A percentile compares a stretch with the other conserved stretches of the same genome.
phyloP scores from a whole-genome alignment of 805 yeast genomes.

The Kodamaea hsintzibuensis region DNA sequence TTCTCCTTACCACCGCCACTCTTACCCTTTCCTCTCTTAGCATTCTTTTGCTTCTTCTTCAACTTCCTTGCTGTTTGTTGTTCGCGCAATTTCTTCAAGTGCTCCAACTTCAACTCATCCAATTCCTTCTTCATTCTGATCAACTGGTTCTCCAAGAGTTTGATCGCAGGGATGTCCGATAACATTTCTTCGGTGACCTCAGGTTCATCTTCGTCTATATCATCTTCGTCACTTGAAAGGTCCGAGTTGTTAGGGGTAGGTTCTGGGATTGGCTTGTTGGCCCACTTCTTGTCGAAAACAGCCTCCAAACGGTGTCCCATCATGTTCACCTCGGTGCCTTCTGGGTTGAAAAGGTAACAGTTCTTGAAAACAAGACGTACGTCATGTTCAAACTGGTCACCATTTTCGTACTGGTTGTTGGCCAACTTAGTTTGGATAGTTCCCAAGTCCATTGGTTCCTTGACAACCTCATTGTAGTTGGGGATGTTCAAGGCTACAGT shows the following conservation, averaged over 20 bases:
- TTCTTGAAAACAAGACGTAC: constrained; percentile 80
- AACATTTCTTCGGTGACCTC: constrained; percentile 54
- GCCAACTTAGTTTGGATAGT: constrained; percentile 78
- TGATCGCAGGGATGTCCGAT: constrained; percentile 86
- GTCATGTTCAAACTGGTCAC: constrained; percentile 84
- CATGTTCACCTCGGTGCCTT: constrained; percentile 92
- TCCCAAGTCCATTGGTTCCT: constrained; percentile 93
- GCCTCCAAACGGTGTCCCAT: constrained; percentile 93
- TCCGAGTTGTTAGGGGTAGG: constrained; percentile 66
- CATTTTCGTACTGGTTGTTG: constrained; percentile 85
- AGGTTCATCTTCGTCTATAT: constrained; percentile 54
- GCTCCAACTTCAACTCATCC: constrained; percentile 77
- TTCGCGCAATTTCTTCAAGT: constrained; percentile 63
- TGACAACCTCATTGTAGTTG: constrained; percentile 79
- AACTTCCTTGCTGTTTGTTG: constrained; percentile 57
- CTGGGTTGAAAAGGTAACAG: constrained; percentile 92
- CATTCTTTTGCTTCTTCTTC: constrained; percentile 41
- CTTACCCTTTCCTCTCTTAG: constrained; percentile 12
- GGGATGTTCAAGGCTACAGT: constrained; percentile 94
- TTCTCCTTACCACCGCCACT: constrained; percentile 9
- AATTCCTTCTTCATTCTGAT: constrained; percentile 83
- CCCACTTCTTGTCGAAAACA: constrained; percentile 85
- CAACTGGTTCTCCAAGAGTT: constrained; percentile 83
- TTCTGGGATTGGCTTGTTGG: constrained; percentile 57
- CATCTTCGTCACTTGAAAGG: constrained; percentile 29